Evolutionary conservation across 2,329 filamentous ascomycete species (phyloP), one percentile per base, ranked within the genome.

Genomic region (Arthrocladium fulminans): DNA sequence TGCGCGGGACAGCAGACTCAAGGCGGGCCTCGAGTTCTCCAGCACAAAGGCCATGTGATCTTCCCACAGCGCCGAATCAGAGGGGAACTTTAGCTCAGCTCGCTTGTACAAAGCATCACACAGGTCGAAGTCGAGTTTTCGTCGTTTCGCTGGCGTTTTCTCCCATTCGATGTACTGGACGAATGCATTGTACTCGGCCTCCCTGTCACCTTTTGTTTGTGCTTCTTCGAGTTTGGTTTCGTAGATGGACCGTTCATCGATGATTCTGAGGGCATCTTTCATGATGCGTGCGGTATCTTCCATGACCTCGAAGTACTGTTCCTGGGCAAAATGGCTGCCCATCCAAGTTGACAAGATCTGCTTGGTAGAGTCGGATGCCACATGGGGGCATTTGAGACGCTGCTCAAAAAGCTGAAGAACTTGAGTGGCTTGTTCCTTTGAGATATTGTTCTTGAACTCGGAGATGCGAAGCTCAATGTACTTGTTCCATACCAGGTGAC

Each of bases 151-250:
- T 30, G 53, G 78, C 15, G 67, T 72, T 59, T 83, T 76, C 70
- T 98, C 92, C 85, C 87, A 96, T 47, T 86, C 81, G 15, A 97
- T 71, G 59, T 98, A 98, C 48, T 84, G 78, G 3, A 65, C 67
- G 53, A 76, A 76, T 2, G 72, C 66, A 17, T 65, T 63, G 64
- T 76, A 78, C 51, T 81, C 73, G 7, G 68, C 65, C n/a, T 65
- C 63, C 47, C 64, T 67, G 54, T 83, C 77, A 27, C 69, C 69
- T n/a, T 69, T 65, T 37, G 75, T 68, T 23, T 69, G 62, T 1
- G 76, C 75, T 45, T 72, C 69, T 40, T 70, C 68, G 23, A 83
- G 59, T 37, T 70, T 70, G 47, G 72, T 65, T 58, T 83, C 80
- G 50, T 74, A 71, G 17, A 70, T 62, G 50, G 77, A 75, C 27